A percentile compares a stretch with the other conserved stretches of the same genome.
Evolutionary conservation across 768 basidiomycete species (phyloP).

Genomic region (Suillus paluster): DNA sequence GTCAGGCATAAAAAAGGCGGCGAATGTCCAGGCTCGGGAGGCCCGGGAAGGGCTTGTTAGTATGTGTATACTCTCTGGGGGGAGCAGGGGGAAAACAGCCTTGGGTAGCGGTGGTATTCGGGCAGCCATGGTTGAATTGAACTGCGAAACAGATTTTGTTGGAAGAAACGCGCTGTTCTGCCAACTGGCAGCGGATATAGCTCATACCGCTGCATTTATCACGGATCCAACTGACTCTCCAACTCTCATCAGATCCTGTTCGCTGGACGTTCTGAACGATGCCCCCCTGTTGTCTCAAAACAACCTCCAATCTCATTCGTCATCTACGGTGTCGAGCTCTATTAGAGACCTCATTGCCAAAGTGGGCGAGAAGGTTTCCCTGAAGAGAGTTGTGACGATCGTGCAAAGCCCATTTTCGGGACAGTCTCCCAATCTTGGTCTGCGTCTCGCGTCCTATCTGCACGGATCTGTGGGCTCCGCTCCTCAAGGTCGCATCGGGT

Average conservation of each 20-base stretch:
- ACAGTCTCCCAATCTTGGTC: slow-evolving; percentile 40
- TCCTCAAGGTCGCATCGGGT: slow-evolving; percentile 62
- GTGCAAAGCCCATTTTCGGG: slow-evolving; percentile 42
- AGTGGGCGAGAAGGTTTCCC: slow-evolving; percentile 78
- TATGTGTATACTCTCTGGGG: slow-evolving; percentile 73
- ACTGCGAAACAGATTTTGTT: slow-evolving; percentile 98
- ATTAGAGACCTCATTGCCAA: slow-evolving; percentile 74
- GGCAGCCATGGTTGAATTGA: slow-evolving; percentile 89
- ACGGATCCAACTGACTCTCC: slow-evolving; percentile 46
- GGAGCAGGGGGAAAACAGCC: slow-evolving; percentile 44
- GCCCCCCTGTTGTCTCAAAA: slow-evolving; percentile 67
- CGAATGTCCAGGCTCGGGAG: slow-evolving; percentile 77
- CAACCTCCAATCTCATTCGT: slow-evolving; percentile 35
- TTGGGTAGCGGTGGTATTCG: slow-evolving; percentile 54
- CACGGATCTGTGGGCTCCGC: slow-evolving; percentile 57
- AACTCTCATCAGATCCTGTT: slow-evolving; percentile 50
- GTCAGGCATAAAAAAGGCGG: slow-evolving; percentile 79
- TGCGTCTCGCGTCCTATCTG: slow-evolving; percentile 58
- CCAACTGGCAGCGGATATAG: slow-evolving; percentile 75
- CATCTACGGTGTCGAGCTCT: slow-evolving; percentile 59
- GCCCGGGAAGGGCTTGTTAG: slow-evolving; percentile 83
- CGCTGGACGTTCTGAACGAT: slow-evolving; percentile 56
- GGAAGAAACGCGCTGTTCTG: slow-evolving; percentile 84
- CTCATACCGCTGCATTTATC: slow-evolving; percentile 81
- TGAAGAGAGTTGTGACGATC: slow-evolving; percentile 60